Conservation (phyloP, 331 rosid genomes). For the Pyracantha coccinea region DNA sequence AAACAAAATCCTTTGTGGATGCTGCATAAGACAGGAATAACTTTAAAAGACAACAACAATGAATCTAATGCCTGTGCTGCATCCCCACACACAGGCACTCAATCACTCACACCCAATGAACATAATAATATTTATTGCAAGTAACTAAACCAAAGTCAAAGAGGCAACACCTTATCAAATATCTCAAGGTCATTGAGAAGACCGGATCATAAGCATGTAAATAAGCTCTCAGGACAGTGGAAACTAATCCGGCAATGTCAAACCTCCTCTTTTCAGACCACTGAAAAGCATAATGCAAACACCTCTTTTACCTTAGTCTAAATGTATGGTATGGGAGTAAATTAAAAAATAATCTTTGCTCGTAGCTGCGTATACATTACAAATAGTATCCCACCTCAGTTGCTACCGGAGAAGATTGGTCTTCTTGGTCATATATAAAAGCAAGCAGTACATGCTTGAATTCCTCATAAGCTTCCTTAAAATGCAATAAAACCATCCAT, state of each 20-base stretch:
- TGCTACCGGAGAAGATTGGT: constrained; percentile 76
- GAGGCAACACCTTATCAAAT: constrained; percentile 76
- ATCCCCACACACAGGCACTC: neutral
- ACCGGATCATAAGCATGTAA: constrained; percentile 93
- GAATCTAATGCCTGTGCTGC: neutral
- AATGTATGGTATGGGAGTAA: neutral
- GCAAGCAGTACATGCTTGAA: constrained; percentile 97
- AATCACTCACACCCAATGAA: neutral
- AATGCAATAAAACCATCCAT: constrained; percentile 27
- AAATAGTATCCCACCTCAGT: constrained; percentile 47
- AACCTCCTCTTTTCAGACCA: constrained; percentile 87
- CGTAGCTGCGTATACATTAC: neutral
- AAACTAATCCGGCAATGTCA: constrained; percentile 81
- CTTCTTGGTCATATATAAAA: constrained; percentile 82
- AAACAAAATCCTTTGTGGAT: constrained; percentile 86
- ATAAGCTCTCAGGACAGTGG: constrained; percentile 86
- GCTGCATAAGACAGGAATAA: constrained; percentile 31
- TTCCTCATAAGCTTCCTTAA: constrained; percentile 99
- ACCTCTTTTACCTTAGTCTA: neutral
- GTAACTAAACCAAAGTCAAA: neutral
- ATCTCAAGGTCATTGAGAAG: constrained; percentile 88
- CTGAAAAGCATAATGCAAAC: constrained; percentile 33
- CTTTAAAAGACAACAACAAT: neutral
- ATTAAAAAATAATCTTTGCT: neutral
- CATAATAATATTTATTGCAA: neutral